These are phyloP conservation scores for Cubamyces sp. DNA, from an alignment of 768 basidiomycete genomes.

Conservation along the genomic window DNA sequence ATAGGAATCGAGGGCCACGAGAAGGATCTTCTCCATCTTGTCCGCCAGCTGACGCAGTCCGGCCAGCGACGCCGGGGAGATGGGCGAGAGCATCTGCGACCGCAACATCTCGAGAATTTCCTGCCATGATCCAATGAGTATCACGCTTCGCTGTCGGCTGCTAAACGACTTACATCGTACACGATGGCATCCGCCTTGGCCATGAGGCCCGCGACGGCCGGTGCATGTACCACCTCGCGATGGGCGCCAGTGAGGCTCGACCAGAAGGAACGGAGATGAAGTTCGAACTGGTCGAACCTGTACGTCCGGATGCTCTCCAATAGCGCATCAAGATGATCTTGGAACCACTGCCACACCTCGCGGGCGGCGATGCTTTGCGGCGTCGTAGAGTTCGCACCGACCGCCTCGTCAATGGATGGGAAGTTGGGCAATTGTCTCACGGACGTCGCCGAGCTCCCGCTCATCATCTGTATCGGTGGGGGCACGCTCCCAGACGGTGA, in stretches of 20 bases:
- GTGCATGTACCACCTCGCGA: constrained; percentile 88
- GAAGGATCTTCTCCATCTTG: constrained; percentile 90
- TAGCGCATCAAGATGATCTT: constrained; percentile 84
- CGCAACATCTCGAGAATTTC: constrained; percentile 88
- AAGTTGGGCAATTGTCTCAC: constrained; percentile 81
- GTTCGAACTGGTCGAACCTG: constrained; percentile 89
- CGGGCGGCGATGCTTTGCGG: constrained; percentile 79
- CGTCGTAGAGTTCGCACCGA: constrained; percentile 73
- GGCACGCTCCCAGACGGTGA: constrained; percentile 47
- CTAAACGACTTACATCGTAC: constrained; percentile 73
- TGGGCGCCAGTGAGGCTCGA: constrained; percentile 70
- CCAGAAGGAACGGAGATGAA: constrained; percentile 88
- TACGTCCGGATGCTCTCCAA: constrained; percentile 76
- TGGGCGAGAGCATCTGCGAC: constrained; percentile 81
- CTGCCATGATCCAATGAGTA: constrained; percentile 42
- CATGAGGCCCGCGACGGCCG: constrained; percentile 87
- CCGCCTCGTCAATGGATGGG: constrained; percentile 85
- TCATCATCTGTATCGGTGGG: constrained; percentile 46
- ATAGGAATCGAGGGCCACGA: constrained; percentile 80
- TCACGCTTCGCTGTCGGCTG: constrained; percentile 7
- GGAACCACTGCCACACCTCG: constrained; percentile 92
- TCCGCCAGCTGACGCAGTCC: constrained; percentile 81
- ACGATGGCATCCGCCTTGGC: constrained; percentile 88
- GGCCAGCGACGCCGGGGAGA: constrained; percentile 66
- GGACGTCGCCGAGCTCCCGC: constrained; percentile 57